Evolutionary conservation across 768 basidiomycete genomes (phyloP).

Genomic region (Phylloporus arenicola): DNA sequence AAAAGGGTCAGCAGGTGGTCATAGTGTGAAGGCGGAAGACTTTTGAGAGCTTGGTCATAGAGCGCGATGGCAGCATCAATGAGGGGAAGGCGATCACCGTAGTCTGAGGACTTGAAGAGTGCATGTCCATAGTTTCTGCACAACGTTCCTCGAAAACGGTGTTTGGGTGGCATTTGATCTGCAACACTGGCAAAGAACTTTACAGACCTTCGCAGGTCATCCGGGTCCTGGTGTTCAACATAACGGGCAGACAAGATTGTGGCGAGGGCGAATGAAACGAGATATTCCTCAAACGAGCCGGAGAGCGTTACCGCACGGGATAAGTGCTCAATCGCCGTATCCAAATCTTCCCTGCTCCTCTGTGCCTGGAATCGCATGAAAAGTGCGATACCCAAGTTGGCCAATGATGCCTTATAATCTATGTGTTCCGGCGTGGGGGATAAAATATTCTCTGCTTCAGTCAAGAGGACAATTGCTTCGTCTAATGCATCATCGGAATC

Average conservation of each 20-base stretch:
- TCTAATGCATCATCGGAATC: constrained; percentile 15
- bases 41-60: constrained; percentile 3
- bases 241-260: constrained; percentile 12
- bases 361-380: constrained; percentile 15
- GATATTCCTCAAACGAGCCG: constrained; percentile 2
- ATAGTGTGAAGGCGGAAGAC: constrained; percentile 10
- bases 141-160: constrained; percentile 2
- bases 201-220: constrained; percentile 15
- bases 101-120: constrained; percentile 1
- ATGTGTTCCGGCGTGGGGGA: constrained; percentile 1
- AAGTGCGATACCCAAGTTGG: constrained; percentile 10
- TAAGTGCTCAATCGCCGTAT: constrained; percentile 11
- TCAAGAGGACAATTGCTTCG: constrained; percentile 19
- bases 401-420: constrained; percentile 4
- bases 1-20: background rate
- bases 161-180: constrained; percentile 11
- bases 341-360: constrained; percentile 8
- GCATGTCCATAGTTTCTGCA: constrained; percentile 10
- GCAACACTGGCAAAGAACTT: constrained; percentile 7
- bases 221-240: background rate
- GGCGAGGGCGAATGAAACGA: constrained; percentile 4
- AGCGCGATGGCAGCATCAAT: constrained; percentile 8
- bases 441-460: constrained; percentile 14
- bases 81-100: constrained; percentile 3
- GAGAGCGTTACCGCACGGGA: constrained; percentile 11